phyloP scores from a whole-genome alignment of 2,329 filamentous ascomycete species.

The Neurospora crassa region DNA sequence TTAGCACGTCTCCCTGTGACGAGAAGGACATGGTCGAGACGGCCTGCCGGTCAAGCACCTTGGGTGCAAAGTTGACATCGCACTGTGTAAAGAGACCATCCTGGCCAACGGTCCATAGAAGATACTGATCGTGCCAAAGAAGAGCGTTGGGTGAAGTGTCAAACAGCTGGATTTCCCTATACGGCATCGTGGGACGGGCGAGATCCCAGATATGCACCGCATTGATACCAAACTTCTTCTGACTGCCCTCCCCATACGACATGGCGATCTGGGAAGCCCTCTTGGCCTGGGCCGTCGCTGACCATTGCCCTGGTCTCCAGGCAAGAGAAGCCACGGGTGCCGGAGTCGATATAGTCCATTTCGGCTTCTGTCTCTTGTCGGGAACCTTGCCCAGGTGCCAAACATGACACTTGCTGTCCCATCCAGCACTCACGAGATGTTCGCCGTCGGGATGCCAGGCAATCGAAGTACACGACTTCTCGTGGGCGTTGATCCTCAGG shows the following conservation, averaged over 20 bases:
- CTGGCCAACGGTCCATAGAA: constrained; percentile 55
- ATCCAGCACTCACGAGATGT: constrained; percentile 54
- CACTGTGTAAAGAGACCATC: constrained; percentile 56
- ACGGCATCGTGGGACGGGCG: constrained; percentile 56
- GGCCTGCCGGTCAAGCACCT: constrained; percentile 52
- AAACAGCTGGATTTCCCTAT: constrained; percentile 55
- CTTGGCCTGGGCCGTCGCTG: constrained; percentile 49
- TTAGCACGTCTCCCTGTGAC: constrained; percentile 46
- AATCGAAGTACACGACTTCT: constrained; percentile 49
- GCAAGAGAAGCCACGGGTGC: constrained; percentile 49
- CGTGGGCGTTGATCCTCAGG: constrained; percentile 51
- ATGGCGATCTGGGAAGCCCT: constrained; percentile 54
- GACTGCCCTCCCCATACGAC: constrained; percentile 48
- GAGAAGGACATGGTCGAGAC: constrained; percentile 54
- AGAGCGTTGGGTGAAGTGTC: constrained; percentile 46
- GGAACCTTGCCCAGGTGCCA: constrained; percentile 54
- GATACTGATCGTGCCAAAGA: constrained; percentile 55
- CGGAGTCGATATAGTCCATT: constrained; percentile 51
- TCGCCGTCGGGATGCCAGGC: constrained; percentile 60
- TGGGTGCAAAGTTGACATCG: constrained; percentile 54
- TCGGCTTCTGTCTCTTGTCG: constrained; percentile 55
- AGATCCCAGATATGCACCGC: constrained; percentile 60
- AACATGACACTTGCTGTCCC: constrained; percentile 52
- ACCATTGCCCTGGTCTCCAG: constrained; percentile 58
- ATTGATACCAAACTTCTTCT: constrained; percentile 44